Base-by-base conservation (phyloP, 352 stramenopile species). In the Phytophthora nicotianae region DNA sequence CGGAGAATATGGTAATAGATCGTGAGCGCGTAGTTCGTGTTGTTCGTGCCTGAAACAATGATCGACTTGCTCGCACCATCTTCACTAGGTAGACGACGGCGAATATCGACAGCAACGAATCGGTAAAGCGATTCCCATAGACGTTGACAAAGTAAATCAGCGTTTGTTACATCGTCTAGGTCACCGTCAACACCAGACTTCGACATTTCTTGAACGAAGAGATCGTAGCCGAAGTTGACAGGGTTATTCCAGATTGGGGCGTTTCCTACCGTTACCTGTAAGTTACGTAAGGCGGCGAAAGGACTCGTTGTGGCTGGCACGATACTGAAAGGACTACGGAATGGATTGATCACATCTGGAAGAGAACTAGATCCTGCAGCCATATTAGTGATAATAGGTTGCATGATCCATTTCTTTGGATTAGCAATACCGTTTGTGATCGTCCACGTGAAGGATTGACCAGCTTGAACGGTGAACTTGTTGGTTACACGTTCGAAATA, bases 91-190 rank as follows among this genome's bases (percentile, higher is more conserved):
- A 64, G 46, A 52, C 46, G 48, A 48, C 57, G 57, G 52, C 48
- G 40, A 50, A 65, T 53, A 49, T 65, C 57, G 50, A 65, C 48
- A 52, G 47, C 47, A 50, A 65, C 29, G 26, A 66, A 66, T n/a
- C 50, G 27, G 27, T 66, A 50, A 1, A 66, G 48, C 10, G 45
- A 67, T 51, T 61, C 16, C 58, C 42, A 61, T 38, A 40, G 14
- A 9, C 26, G 38, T 20, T 47, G 40, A 26, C 19, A 47, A 16
- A 47, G 40, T 26, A 47, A 47, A 6, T 19, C 20, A 53, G 59
- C 11, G 24, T 53, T 52, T 45, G 45, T 58, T 6, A 32, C 40
- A 51, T 56, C 51, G 53, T 68, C 59, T 11, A 68, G 23, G 41
- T 33, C 59, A 27, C 59, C 59, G 58, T 68, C 59, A 62, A 60